phyloP scores from a whole-genome alignment of 1,139 yeast genomes.

The Yamadazyma buinensis region DNA sequence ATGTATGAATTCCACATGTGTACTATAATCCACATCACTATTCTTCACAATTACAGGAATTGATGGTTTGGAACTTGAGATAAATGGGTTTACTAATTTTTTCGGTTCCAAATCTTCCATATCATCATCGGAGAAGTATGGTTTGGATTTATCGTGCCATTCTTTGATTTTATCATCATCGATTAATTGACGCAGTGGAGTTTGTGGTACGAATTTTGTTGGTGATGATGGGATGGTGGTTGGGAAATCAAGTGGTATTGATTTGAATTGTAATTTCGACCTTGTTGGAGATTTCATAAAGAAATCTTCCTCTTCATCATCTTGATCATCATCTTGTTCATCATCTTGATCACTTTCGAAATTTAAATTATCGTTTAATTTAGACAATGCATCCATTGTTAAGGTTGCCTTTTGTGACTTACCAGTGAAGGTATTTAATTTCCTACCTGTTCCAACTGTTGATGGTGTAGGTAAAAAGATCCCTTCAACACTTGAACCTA shows the following conservation, averaged over 20 bases:
- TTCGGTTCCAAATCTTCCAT: conserved; percentile 3
- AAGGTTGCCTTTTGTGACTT: conserved; percentile 7
- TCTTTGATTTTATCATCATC: conserved; percentile 28
- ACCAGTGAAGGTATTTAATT: conserved; percentile 2
- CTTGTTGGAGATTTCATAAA: conserved; percentile 9
- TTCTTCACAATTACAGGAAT: not conserved
- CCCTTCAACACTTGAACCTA: not conserved
- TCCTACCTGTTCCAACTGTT: conserved; percentile 38
- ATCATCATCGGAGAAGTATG: conserved; percentile 29
- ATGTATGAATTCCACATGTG: conserved; percentile 39
- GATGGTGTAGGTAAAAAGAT: conserved; percentile 38
- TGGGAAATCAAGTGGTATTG: conserved; percentile 11
- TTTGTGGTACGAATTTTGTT: conserved; percentile 13
- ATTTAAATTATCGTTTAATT: conserved; percentile 17
- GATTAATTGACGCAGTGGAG: conserved; percentile 36
- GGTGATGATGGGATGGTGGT: conserved; percentile 5
- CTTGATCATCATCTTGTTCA: conserved; percentile 6
- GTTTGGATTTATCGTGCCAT: conserved; percentile 36
- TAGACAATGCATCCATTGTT: conserved; percentile 19
- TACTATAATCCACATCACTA: conserved; percentile 24
- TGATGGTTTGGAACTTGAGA: conserved; percentile 5
- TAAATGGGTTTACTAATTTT: conserved; percentile 19
- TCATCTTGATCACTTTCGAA: conserved; percentile 19
- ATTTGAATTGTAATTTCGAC: conserved; percentile 5
- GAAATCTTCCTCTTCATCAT: conserved; percentile 16